Evolutionary conservation across 2,329 filamentous ascomycete species (phyloP), one percentile per base, ranked within the genome.

Genomic region (Colletotrichum cordylinicola): DNA sequence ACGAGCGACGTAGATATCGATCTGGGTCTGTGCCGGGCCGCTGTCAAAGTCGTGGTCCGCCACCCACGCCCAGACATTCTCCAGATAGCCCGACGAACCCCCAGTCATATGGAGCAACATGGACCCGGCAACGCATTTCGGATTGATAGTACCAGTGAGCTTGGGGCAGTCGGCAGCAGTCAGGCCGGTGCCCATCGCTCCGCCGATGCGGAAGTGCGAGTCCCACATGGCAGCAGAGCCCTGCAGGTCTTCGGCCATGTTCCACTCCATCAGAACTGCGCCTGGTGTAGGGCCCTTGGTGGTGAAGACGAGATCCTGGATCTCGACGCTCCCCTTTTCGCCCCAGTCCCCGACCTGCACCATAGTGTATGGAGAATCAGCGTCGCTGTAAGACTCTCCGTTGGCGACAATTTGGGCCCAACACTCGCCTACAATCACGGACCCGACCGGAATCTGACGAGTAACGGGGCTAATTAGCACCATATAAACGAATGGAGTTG

Each of bases 251-350:
- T 83, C 83, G 6, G 81, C 85, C 16, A 92, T 84, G 80, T 93
- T 93, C 88, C 90, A 93, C 79, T 93, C 86, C 68, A 93, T 88
- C 8, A 93, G 82, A 6, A 91, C 86, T 2, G 90, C 89, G 55
- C 91, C 90, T 35, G 88, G 83, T 35, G 89, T 86, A 21, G 88
- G 85, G 3, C 91, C 91, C 75, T 87, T 83, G 1, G 89, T 91
- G 79, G 88, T 87, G 35, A 94, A 84, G 60, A 93, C 86, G 80
- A 92, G 87, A 78, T 93, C 91, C 2, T 88, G 89, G 84, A 89
- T 89, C 80, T 93, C 91, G 21, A 93, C 85, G 9, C 81, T 83
- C 15, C 92, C 92, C 12, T 81, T 82, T 35, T 93, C 88, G 6
- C 90, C 90, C 8, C 84, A 78, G n/a, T 84, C 84, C 37, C 90